Conservation (phyloP, 768 basidiomycete species). For the Leccinum rimulosum region DNA sequence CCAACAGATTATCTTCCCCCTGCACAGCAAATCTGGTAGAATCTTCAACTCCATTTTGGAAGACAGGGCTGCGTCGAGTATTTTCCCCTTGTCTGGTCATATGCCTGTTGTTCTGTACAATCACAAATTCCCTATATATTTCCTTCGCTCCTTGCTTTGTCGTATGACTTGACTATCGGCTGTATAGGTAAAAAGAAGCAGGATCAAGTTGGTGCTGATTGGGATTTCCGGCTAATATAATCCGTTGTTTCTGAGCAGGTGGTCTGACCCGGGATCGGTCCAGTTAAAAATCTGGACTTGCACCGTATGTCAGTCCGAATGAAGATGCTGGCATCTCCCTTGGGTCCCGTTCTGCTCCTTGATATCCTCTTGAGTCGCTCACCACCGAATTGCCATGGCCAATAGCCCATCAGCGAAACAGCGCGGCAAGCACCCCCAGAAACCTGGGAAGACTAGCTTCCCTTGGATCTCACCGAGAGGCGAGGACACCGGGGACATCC, state of each 20-base stretch:
- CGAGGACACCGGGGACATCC: not conserved
- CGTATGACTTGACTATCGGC: conserved; percentile 6
- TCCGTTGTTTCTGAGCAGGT: conserved; percentile 2
- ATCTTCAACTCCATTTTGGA: not conserved
- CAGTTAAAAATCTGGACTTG: conserved; percentile 15
- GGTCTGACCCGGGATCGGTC: conserved; percentile 3
- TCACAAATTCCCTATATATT: conserved; percentile 19
- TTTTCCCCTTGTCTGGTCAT: conserved; percentile 17
- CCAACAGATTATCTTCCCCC: conserved; percentile 72
- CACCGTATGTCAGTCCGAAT: conserved; percentile 1
- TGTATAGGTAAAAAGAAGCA: not conserved
- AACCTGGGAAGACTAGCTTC: not conserved
- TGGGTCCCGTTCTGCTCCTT: not conserved
- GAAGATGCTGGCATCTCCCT: not conserved
- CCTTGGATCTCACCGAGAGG: not conserved
- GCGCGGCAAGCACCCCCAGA: conserved; percentile 1
- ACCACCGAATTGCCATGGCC: conserved; percentile 9
- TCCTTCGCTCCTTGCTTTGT: conserved; percentile 9
- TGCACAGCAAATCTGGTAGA: conserved; percentile 74
- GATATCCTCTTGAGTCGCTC: not conserved
- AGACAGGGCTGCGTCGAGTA: conserved; percentile 12
- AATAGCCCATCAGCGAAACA: conserved; percentile 7
- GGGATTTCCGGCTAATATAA: not conserved
- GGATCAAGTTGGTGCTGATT: conserved; percentile 4
- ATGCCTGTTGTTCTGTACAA: conserved; percentile 25